Evolutionary conservation across 345 rosid species (phyloP).

Genomic region (Citrus sp.): DNA sequence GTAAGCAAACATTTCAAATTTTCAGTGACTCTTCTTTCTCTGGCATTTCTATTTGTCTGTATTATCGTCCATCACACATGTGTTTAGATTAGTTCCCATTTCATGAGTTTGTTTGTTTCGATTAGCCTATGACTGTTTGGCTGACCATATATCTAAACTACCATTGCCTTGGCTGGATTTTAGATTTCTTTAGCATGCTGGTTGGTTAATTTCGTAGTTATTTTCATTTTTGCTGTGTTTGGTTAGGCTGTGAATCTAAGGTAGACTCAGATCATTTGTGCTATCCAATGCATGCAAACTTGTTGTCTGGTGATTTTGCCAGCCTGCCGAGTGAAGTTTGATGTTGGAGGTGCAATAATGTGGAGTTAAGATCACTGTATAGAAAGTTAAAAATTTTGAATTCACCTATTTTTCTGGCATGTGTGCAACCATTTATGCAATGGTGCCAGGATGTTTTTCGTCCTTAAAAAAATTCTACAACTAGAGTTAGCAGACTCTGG

Average conservation of each 20-base stretch:
- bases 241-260: not conserved
- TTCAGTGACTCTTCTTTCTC: not conserved
- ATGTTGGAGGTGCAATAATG: not conserved
- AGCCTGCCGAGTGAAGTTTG: not conserved
- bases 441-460: not conserved
- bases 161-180: not conserved
- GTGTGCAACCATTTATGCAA: not conserved
- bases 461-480: not conserved
- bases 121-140: not conserved
- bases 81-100: not conserved
- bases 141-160: not conserved
- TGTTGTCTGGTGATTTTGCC: not conserved
- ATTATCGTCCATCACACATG: not conserved
- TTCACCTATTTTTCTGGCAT: not conserved
- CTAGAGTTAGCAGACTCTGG: not conserved
- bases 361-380: not conserved
- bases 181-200: not conserved
- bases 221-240: not conserved
- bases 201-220: not conserved
- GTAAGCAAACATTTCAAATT: conserved; percentile 32
- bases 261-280: not conserved
- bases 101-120: not conserved
- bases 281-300: not conserved
- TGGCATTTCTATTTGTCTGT: not conserved
- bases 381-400: not conserved